Conservation (phyloP, 345 rosid genomes). For the Capsella bursapastoris region DNA sequence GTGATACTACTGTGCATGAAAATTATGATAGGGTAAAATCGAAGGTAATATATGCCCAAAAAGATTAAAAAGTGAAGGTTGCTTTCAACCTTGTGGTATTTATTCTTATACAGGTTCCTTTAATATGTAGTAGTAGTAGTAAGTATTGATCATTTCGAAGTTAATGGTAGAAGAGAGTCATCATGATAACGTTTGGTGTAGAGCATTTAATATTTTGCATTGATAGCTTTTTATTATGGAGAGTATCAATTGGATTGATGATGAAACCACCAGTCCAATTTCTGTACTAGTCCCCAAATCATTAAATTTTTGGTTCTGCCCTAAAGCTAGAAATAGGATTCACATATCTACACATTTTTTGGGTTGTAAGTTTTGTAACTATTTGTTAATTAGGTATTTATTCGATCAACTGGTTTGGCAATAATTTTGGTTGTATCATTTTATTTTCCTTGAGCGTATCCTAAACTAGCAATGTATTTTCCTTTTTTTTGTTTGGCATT, state of each 20-base stretch:
- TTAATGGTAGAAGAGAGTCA: constrained; percentile 42
- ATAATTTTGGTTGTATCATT: background rate
- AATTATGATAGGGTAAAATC: constrained; percentile 27
- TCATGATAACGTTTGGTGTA: constrained; percentile 46
- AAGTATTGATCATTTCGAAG: constrained; percentile 23
- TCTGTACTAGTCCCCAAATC: constrained; percentile 42
- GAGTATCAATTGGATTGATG: constrained; percentile 33
- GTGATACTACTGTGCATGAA: constrained; percentile 19
- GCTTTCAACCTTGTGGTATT: background rate
- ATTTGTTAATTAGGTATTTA: background rate
- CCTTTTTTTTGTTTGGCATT: background rate
- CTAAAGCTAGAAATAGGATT: constrained; percentile 20
- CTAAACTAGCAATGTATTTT: background rate
- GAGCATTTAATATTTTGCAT: constrained; percentile 45
- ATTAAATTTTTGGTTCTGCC: constrained; percentile 42
- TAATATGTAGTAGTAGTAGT: background rate
- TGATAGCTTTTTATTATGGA: constrained; percentile 11
- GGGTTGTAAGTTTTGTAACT: constrained; percentile 1
- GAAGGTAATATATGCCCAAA: background rate
- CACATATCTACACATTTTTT: constrained; percentile 10
- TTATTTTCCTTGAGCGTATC: background rate
- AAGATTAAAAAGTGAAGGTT: background rate
- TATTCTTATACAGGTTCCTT: constrained; percentile 5
- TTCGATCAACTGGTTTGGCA: constrained; percentile 22
- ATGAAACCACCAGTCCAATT: constrained; percentile 23